Conservation (phyloP, 768 basidiomycete species). For the Neoboletus subvelutipes region DNA sequence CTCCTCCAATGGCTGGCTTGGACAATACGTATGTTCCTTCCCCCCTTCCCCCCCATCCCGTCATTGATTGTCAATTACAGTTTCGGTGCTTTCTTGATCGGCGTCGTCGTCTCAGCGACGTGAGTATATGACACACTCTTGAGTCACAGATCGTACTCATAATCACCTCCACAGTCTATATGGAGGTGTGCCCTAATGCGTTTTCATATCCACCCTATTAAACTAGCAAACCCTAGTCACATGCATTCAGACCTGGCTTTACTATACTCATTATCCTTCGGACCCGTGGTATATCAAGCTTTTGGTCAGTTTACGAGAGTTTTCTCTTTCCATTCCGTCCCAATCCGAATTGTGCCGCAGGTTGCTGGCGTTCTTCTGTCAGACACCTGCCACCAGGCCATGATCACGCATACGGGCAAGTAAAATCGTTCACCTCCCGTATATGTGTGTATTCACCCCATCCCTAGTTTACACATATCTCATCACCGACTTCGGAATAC, state of each 20-base stretch:
- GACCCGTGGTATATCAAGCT: constrained; percentile 52
- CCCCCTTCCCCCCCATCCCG: not conserved
- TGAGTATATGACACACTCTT: constrained; percentile 32
- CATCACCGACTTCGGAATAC: constrained; percentile 39
- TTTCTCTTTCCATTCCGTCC: not conserved
- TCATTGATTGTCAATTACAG: constrained; percentile 29
- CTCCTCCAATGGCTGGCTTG: constrained; percentile 21
- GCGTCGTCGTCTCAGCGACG: constrained; percentile 53
- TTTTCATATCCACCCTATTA: constrained; percentile 5
- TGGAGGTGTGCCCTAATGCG: constrained; percentile 40
- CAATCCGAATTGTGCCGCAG: constrained; percentile 32
- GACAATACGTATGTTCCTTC: constrained; percentile 39
- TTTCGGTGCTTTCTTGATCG: constrained; percentile 54
- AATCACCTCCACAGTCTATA: constrained; percentile 40
- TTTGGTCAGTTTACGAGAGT: constrained; percentile 37
- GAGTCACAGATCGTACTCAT: constrained; percentile 1
- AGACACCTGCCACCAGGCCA: constrained; percentile 55
- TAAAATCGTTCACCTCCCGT: not conserved
- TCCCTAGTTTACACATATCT: constrained; percentile 49
- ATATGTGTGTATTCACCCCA: not conserved
- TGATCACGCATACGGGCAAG: constrained; percentile 56
- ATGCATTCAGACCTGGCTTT: constrained; percentile 56
- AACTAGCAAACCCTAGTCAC: constrained; percentile 42
- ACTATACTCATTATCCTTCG: constrained; percentile 47
- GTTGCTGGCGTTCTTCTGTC: constrained; percentile 52